Evolutionary conservation across 306 rosid genomes (phyloP).

Genomic region (Vicia faba): DNA sequence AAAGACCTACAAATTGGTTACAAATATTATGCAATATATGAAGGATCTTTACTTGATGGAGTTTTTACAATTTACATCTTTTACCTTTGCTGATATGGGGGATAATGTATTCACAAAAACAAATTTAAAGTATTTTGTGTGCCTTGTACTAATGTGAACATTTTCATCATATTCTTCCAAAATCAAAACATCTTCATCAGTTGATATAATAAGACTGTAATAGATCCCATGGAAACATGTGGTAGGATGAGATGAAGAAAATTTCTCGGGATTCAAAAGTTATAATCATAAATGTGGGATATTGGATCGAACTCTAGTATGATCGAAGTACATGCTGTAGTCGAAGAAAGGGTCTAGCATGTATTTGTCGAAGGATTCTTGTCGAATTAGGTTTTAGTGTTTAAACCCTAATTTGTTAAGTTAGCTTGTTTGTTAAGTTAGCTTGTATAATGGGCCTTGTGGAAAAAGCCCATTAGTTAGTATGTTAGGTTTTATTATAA

Average conservation of each 20-base stretch:
- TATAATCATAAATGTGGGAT: constrained; percentile 27
- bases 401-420: too few relatives aligned
- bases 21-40: constrained; percentile 38
- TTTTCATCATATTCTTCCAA: constrained; percentile 75
- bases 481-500: too few relatives aligned
- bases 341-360: too few relatives aligned
- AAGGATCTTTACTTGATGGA: constrained; percentile 30
- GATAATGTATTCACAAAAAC: constrained; percentile 74
- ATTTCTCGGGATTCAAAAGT: constrained; percentile 7
- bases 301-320: too few relatives aligned
- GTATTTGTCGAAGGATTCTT: too few relatives aligned
- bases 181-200: constrained; percentile 78
- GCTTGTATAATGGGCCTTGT: too few relatives aligned
- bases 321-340: too few relatives aligned
- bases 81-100: constrained; percentile 75
- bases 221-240: constrained; percentile 54
- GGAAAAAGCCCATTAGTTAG: too few relatives aligned
- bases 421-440: too few relatives aligned
- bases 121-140: constrained; percentile 82
- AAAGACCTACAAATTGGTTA: constrained; percentile 77
- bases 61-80: constrained; percentile 31
- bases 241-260: constrained; percentile 14
- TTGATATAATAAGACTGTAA: constrained; percentile 85
- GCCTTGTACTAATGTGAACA: constrained; percentile 58
- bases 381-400: too few relatives aligned